Base-by-base conservation (phyloP, 345 rosid genomes). In the Pistacia integerrima region DNA sequence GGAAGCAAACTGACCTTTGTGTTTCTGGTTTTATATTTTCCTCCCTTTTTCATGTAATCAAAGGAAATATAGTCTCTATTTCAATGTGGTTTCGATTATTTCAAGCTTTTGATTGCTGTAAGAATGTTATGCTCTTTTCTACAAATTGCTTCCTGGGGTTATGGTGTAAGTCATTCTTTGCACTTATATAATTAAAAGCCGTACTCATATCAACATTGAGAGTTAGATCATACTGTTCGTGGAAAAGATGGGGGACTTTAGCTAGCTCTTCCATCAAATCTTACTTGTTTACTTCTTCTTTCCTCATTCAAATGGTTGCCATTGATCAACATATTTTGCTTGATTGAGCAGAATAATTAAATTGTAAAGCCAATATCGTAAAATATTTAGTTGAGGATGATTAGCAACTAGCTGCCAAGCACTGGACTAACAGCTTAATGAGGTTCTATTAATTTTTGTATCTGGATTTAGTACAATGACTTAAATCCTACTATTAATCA, bases 1-100 rank as follows among this genome's bases (percentile, higher is more conserved):
- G 30, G 51, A n/a, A 55, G 28, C 63, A 17, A 33, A 54, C 59
- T 51, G 33, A 4, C 4, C 17, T 28, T 46, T 67, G 25, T 11
- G 1, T 9, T 44, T 13, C 35, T 38, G 0, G 13, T 16, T 49
- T 16, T 30, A 12, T 46, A 20, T 13, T 14, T 67, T 25, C 72
- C 28, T 41, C 49, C 51, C 18, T 20, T 49, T 44, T 44, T 66
- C 56, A 48, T 18, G 62, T 69, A 70, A 56, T 5, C 59, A 56
- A 56, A 56, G 51, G 30, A 33, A 52, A 17, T 69, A 30, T 35
- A n/a, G 30, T 54, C 11, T 22, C 57, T 35, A 55, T 25, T 11
- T 69, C 30, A 69, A 35, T 69, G 62, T 4, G 28, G 73, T 69
- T 69, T 55, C 30, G 72, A 51, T 69, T 51, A 46, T 20, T 44